Percentiles rank a stretch among this genome's conserved stretches.
Conservation (phyloP, 106 monocot genomes). For the Dioscorea dumetorum region DNA sequence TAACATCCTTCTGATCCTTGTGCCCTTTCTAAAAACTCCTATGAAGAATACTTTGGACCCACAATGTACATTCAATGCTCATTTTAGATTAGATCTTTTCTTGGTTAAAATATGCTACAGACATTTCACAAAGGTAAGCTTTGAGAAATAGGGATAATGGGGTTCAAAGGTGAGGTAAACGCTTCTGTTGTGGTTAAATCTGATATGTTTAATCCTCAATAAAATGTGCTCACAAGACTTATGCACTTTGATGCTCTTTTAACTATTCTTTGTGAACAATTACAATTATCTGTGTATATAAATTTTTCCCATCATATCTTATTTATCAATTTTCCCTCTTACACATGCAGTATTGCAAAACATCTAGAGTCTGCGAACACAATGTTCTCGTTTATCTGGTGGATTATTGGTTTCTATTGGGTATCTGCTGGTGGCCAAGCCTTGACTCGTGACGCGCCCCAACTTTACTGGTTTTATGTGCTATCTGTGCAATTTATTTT, state of each 20-base stretch:
- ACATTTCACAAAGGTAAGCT: not conserved
- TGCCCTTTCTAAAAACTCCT: too few species aligned
- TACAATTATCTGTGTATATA: not conserved
- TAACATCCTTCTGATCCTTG: too few species aligned
- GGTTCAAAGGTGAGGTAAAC: not conserved
- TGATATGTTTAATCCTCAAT: not conserved
- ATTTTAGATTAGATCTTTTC: not conserved
- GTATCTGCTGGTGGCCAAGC: constrained; percentile 54
- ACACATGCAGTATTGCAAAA: constrained; percentile 32
- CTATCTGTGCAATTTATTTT: not conserved
- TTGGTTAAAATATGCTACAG: not conserved
- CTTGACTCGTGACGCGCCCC: constrained; percentile 47
- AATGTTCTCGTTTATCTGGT: constrained; percentile 76
- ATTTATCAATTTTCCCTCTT: not conserved
- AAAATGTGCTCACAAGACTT: not conserved
- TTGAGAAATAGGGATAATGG: not conserved
- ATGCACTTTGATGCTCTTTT: not conserved
- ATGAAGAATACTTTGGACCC: not conserved
- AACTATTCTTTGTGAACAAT: not conserved
- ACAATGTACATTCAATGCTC: not conserved
- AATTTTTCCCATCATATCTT: not conserved
- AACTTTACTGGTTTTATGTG: constrained; percentile 51
- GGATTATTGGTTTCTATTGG: constrained; percentile 77
- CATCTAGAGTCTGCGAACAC: constrained; percentile 70
- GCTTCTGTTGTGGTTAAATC: not conserved